phyloP scores from a whole-genome alignment of 179 eudicot genomes.

The Pouteria campechiana region DNA sequence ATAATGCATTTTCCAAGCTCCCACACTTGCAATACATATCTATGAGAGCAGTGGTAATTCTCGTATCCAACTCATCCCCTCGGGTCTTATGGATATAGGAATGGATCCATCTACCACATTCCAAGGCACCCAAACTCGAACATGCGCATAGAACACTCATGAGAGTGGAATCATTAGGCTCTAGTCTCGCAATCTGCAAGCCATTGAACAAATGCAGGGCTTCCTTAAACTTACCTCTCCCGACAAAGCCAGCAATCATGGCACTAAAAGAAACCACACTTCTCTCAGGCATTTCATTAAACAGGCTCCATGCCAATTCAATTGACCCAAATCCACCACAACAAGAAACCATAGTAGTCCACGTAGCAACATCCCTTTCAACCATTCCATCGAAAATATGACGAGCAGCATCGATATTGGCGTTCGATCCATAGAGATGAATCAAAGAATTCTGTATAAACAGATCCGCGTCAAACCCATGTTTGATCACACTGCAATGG shows the following conservation, averaged over 20 bases:
- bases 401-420: background rate
- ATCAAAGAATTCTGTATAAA: slow-evolving; percentile 4
- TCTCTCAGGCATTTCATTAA: slow-evolving; percentile 1
- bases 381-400: slow-evolving; percentile 2
- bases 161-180: slow-evolving; percentile 1
- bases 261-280: slow-evolving; percentile 7
- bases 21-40: slow-evolving; percentile 6
- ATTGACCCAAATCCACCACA: background rate
- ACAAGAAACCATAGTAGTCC: slow-evolving; percentile 5
- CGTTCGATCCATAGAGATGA: background rate
- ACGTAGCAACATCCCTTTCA: slow-evolving; percentile 1
- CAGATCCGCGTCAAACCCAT: background rate
- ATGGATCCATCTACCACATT: slow-evolving; percentile 6
- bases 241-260: slow-evolving; percentile 1
- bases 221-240: slow-evolving; percentile 1
- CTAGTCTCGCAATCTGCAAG: background rate
- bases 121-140: slow-evolving; percentile 1
- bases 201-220: background rate
- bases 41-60: slow-evolving; percentile 2
- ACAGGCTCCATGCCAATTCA: background rate
- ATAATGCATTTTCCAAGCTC: background rate
- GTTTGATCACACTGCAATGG: background rate
- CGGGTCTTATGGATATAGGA: background rate
- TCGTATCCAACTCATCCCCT: background rate
- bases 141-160: slow-evolving; percentile 3